Percentiles rank a stretch among this genome's conserved stretches.
Evolutionary conservation across 2,329 filamentous ascomycete species (phyloP).

Genomic region (Colletotrichum melonis): DNA sequence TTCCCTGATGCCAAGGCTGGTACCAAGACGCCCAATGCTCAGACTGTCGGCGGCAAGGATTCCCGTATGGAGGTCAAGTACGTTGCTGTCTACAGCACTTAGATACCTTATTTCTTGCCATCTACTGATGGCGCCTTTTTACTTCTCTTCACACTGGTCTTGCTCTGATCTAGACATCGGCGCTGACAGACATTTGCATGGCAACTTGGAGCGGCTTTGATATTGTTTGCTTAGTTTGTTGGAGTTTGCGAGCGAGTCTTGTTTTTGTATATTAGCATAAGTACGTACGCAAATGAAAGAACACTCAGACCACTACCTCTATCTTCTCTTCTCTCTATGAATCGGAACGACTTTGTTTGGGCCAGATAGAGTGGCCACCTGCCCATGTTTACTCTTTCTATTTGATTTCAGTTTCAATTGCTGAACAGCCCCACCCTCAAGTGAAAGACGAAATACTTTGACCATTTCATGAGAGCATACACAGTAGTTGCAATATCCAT

Average conservation of each 20-base stretch:
- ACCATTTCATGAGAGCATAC: no score
- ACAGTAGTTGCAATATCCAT: no score
- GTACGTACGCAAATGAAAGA: not conserved
- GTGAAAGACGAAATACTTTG: no score
- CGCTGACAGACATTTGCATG: not conserved
- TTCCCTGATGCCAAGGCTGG: conserved; percentile 49
- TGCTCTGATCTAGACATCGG: not conserved
- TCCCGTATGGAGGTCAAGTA: conserved; percentile 53
- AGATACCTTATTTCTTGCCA: not conserved
- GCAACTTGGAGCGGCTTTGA: not conserved
- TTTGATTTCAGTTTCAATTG: no score
- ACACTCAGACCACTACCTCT: not conserved
- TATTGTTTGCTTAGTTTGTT: not conserved
- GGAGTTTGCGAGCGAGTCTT: not conserved
- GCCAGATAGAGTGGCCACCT: not conserved
- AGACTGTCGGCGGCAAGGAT: conserved; percentile 45
- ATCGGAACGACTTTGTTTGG: not conserved
- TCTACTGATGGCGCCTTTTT: not conserved
- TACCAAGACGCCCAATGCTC: conserved; percentile 45
- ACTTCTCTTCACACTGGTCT: not conserved
- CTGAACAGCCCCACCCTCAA: no score
- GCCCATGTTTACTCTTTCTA: no score
- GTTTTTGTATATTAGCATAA: not conserved
- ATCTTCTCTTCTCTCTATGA: not conserved
- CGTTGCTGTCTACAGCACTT: conserved; percentile 47